phyloP scores from a whole-genome alignment of 257 asterid genomes.

The Leonotis leonurus region DNA sequence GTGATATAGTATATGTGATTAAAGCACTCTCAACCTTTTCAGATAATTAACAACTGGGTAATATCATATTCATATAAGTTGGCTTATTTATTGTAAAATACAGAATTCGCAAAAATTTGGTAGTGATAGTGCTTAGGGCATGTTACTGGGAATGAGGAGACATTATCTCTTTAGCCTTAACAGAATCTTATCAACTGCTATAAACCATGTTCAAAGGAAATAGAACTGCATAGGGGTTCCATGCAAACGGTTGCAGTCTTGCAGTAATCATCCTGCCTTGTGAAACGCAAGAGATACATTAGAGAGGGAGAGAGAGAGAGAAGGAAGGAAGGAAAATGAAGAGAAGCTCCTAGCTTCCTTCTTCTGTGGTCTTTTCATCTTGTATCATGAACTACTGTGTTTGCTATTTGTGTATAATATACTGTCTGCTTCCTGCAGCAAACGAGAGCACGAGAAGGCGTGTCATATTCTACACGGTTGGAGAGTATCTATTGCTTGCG shows the following conservation, averaged over 20 bases:
- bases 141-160: background rate
- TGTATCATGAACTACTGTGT: no score
- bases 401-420: background rate
- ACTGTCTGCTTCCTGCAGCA: constrained; percentile 41
- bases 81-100: background rate
- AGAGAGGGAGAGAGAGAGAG: no score
- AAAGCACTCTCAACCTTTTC: background rate
- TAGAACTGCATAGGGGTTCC: background rate
- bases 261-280: background rate
- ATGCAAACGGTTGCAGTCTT: background rate
- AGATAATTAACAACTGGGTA: background rate
- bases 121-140: background rate
- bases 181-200: background rate
- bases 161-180: background rate
- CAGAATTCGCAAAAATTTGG: background rate
- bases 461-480: constrained; percentile 81
- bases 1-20: background rate
- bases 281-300: background rate
- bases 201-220: no score
- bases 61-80: background rate
- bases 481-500: constrained; percentile 79
- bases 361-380: no score
- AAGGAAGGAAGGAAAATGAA: no score
- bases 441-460: constrained; percentile 93
- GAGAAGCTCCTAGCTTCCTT: no score